Evolutionary conservation across 306 rosid species (phyloP), one percentile per base, ranked within the genome.

Genomic region (Rosa persica): DNA sequence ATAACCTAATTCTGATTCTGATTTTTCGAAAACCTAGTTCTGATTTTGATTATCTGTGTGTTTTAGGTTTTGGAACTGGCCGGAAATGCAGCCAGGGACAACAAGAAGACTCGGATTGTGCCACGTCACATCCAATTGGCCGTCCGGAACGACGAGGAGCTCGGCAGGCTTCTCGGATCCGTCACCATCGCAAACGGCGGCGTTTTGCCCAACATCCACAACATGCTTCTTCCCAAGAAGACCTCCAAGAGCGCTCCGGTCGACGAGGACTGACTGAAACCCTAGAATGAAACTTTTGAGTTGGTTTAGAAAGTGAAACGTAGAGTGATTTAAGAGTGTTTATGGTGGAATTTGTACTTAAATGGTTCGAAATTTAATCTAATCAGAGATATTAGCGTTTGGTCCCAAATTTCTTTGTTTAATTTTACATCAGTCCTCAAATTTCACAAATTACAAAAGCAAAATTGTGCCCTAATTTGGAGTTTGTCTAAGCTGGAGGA

Each of bases 121-220:
- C 83, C 83, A 25, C 44, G 83, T n/a, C 83, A 80, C 38, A 73
- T 80, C 54, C 83, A 80, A 5, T 5, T 80, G 83, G 83, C 83
- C 0, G 83, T 73, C 47, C 40, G 74, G 67, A 80, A 80, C 60
- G 83, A 80, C 27, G 83, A 80, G 8, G 83, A 80, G 19, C 74
- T 80, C n/a, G 75, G 74, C 17, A 73, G 44, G 60, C 77, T 80
- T 61, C 83, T 80, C 3, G 83, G 83, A 5, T 65, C 73, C 2
- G 83, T 80, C 40, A 80, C 83, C 8, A 80, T 80, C 16, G 78
- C 83, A 36, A 73, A 65, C 48, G 74, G 83, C 17, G 83, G 78
- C 68, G 83, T 80, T 80, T 48, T 80, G 49, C 83, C 83, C 8
- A 80, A 80, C 78, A 80, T 80, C 40, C 70, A 74, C 78, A 74